Evolutionary conservation across 805 yeast genomes (phyloP), one percentile per base, ranked within the genome.

Genomic region (Wickerhamiella alocasiicola): DNA sequence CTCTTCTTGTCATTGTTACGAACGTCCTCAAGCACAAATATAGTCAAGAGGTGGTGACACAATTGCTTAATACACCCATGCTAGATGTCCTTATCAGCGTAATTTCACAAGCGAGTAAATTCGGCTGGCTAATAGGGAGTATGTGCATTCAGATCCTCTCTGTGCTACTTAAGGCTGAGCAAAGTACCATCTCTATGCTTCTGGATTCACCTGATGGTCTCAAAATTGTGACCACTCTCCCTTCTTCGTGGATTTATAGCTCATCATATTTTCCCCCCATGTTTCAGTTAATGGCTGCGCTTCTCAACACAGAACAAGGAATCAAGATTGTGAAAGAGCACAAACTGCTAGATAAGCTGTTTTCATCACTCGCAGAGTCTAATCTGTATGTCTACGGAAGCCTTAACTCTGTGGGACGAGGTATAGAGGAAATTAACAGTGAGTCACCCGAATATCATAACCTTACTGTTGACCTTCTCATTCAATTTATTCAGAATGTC

Each of bases 51-150:
- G n/a, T 36, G 5, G 31, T 42, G 3, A 31, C 34, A 18, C 35
- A 36, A 38, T 41, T 42, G 9, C 39, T 42, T 32, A 42, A 42
- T 31, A 35, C 44, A 20, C 33, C 36, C 2, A 42, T 42, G 13
- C 21, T 42, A 12, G 19, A 31, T 9, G 38, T 31, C 6, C 38
- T 38, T 17, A 24, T 27, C 9, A 26, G 26, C 16, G 31, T 42
- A 4, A 27, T 42, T 17, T 21, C 37, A 3, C n/a, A 19, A 12
- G 12, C 37, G 3, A n/a, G 21, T 2, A 15, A 29, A 5, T 42
- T 36, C 15, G 44, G 44, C n/a, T 42, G 44, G 41, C 21, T 38
- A 3, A 27, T 31, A 9, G 41, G 31, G 7, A 36, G 34, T 25
- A 25, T 42, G 33, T 38, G 41, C 13, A 13, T 42, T 9, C 41